Base-by-base conservation (phyloP, 2,329 filamentous ascomycete species). In the Pleoardoris graminearum region DNA sequence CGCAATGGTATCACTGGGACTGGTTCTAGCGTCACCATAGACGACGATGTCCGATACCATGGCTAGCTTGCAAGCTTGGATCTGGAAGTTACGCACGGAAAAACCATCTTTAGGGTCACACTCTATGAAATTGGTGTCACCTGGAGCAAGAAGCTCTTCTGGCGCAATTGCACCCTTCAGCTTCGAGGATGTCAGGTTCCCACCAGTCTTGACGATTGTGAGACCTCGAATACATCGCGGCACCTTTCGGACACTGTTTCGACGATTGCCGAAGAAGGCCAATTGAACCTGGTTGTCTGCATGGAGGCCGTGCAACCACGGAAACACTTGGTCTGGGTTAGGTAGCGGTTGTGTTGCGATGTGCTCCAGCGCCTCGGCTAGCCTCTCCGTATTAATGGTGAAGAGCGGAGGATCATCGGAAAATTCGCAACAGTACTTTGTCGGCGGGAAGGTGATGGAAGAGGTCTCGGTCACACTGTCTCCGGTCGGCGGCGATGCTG, bases 41-140 rank as follows among this genome's bases (percentile, higher is more conserved):
- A 99, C 84, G 35, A 99, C 82, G 58, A 99, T 90, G 70, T 99
- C 94, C 0, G 92, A 97, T 7, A 94, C 83, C 59, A 89, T 85
- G 49, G 92, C 92, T 59, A 90, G 79, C 72, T 99, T 99, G 53
- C 89, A 89, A 0, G 90, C 83, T 73, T 99, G 94, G 33, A 97
- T 97, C 65, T 97, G 93, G 69, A 99, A 99, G 72, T 97, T 97
- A 39, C 94, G 85, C 37, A 97, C 92, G 4, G 91, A 96, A 69
- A 97, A 97, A 7, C 94, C 94, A 60, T 96, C 90, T 50, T 79
- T 83, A 1, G 94, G 94, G 67, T 99, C 94, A 35, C 87, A 82
- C 37, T 96, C 90, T 55, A 91, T 77, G 67, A 99, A 96, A 3
- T n/a, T 30, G 19, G 85, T 80, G 38, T 82, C 75, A 11, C 77